Evolutionary conservation across 164 flowering plant species (phyloP).

Genomic region (Macadamia tetraphylla): DNA sequence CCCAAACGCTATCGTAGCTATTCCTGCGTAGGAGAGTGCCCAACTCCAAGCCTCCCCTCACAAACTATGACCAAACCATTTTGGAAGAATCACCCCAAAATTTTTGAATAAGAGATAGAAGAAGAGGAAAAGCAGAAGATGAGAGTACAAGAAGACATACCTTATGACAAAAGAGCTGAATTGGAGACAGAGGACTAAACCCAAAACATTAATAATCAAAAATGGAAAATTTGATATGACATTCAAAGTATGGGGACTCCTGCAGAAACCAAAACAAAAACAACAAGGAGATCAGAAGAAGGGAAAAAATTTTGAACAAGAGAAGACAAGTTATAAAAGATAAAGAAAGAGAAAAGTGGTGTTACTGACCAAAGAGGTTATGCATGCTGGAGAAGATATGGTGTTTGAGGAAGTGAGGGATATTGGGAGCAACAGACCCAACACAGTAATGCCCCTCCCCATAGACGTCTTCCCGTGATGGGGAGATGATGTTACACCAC

Average conservation of each 20-base stretch:
- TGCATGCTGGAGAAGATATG: constrained; percentile 50
- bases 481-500: constrained; percentile 13
- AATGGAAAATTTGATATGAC: constrained; percentile 47
- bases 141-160: constrained; percentile 14
- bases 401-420: constrained; percentile 33
- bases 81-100: neutral
- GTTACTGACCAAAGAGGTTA: constrained; percentile 39
- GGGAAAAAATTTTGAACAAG: neutral
- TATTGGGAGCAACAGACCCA: constrained; percentile 40
- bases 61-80: constrained; percentile 25
- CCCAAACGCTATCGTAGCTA: constrained; percentile 43
- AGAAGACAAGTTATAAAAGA: neutral
- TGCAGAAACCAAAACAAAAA: constrained; percentile 5
- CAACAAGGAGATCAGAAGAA: neutral
- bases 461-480: constrained; percentile 21
- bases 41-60: constrained; percentile 49
- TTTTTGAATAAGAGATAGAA: neutral
- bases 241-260: constrained; percentile 35
- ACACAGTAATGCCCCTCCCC: constrained; percentile 28
- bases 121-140: neutral
- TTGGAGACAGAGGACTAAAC: constrained; percentile 40
- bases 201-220: constrained; percentile 43
- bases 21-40: constrained; percentile 45
- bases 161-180: constrained; percentile 33
- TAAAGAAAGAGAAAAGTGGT: neutral